Evolutionary conservation across 2,329 filamentous ascomycete species (phyloP).

Genomic region (Penicillium aurantiogriseum): DNA sequence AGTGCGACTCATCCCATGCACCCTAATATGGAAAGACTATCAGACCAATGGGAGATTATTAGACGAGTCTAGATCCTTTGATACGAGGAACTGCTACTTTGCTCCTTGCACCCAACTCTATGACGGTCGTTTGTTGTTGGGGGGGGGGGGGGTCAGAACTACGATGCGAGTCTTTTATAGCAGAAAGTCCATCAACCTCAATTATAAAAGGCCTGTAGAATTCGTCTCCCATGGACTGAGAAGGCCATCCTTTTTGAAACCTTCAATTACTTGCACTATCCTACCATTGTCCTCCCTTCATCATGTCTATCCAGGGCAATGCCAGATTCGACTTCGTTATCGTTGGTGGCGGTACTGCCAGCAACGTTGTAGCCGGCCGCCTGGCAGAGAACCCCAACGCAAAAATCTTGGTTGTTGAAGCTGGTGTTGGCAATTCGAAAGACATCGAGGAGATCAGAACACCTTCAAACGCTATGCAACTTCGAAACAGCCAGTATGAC

Average conservation of each 20-base stretch:
- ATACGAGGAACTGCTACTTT: not conserved
- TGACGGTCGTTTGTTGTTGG: not conserved
- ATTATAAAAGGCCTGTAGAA: not conserved
- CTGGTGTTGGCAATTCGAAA: conserved; percentile 46
- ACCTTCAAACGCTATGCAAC: conserved; percentile 55
- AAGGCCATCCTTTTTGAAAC: not conserved
- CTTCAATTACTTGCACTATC: not conserved
- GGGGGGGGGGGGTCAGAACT: not conserved
- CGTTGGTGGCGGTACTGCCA: conserved; percentile 39
- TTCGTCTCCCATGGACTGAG: not conserved
- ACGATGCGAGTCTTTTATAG: not conserved
- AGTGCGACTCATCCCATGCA: not conserved
- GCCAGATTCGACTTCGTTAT: conserved; percentile 34
- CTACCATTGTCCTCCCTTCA: not conserved
- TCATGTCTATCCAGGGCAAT: conserved; percentile 3
- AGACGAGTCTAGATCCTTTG: not conserved
- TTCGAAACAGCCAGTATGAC: conserved; percentile 58
- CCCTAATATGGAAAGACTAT: not conserved
- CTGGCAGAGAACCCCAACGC: conserved; percentile 53
- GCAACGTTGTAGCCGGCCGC: conserved; percentile 48
- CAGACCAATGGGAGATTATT: not conserved
- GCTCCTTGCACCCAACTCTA: not conserved
- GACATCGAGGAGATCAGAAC: conserved; percentile 56
- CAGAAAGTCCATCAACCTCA: not conserved
- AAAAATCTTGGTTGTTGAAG: conserved; percentile 38